Percentiles rank a stretch among this genome's conserved stretches.
Conservation (phyloP, 2,329 filamentous ascomycete species). For the Septoria petroselini region DNA sequence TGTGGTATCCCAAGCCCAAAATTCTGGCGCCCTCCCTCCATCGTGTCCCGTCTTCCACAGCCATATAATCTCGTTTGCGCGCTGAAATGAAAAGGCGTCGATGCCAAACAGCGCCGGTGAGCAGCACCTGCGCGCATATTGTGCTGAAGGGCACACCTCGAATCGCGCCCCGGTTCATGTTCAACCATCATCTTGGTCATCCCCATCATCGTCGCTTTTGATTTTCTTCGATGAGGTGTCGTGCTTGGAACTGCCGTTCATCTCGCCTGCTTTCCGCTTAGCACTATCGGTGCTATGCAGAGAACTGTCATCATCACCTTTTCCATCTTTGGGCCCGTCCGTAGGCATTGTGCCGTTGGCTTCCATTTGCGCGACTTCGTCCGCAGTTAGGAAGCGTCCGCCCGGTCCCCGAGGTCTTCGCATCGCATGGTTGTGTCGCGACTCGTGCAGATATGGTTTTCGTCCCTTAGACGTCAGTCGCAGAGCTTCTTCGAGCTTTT, state of each 20-base stretch:
- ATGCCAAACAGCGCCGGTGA: background rate
- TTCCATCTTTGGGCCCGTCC: constrained; percentile 41
- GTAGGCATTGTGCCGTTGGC: constrained; percentile 47
- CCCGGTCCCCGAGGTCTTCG: constrained; percentile 87
- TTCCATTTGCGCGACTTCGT: constrained; percentile 90
- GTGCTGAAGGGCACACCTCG: background rate
- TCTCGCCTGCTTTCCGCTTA: constrained; percentile 53
- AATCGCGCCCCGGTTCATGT: background rate
- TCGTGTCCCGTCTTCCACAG: background rate
- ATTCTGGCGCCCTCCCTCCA: background rate
- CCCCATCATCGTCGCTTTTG: constrained; percentile 35
- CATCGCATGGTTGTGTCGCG: constrained; percentile 97
- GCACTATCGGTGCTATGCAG: constrained; percentile 33
- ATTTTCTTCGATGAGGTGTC: constrained; percentile 33
- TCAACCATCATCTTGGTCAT: constrained; percentile 40
- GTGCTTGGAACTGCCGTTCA: constrained; percentile 29
- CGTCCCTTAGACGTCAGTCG: constrained; percentile 90
- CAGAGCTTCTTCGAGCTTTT: constrained; percentile 88
- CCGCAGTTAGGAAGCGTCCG: constrained; percentile 91
- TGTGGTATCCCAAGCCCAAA: constrained; percentile 8
- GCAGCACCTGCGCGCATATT: too few relatives aligned
- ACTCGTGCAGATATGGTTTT: constrained; percentile 96
- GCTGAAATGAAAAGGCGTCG: background rate
- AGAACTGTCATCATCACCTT: constrained; percentile 35
- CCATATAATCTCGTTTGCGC: background rate